Evolutionary conservation across 176 grass and related monocot species (phyloP).

Genomic region (Alloteropsis semialata): DNA sequence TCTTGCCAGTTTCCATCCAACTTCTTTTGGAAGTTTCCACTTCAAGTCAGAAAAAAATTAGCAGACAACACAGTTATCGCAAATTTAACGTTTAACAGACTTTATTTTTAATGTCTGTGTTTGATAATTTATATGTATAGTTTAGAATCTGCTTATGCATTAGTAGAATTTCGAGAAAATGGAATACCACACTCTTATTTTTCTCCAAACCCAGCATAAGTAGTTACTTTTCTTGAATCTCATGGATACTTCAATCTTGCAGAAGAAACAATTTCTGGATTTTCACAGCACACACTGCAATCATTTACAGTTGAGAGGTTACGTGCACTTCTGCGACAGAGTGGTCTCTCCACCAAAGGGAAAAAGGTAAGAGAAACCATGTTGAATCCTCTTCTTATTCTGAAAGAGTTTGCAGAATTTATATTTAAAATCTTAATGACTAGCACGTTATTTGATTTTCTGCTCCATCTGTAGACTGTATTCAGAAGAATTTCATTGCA

Average conservation of each 20-base stretch:
- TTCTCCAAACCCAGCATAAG: neutral
- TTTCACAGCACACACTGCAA: slow-evolving; percentile 67
- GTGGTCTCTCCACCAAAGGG: slow-evolving; percentile 69
- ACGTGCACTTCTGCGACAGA: slow-evolving; percentile 74
- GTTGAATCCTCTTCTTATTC: slow-evolving; percentile 13
- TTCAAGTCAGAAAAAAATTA: neutral
- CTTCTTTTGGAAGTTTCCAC: neutral
- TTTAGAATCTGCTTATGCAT: neutral
- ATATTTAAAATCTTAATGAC: neutral
- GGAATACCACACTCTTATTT: neutral
- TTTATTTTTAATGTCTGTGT: neutral
- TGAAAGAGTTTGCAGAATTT: neutral
- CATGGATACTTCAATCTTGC: slow-evolving; percentile 26
- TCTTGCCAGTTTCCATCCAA: neutral
- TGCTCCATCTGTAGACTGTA: neutral
- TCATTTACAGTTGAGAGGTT: slow-evolving; percentile 79
- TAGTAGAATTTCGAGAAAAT: slow-evolving; percentile 13
- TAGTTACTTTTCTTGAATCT: neutral
- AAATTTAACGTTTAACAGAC: neutral
- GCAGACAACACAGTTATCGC: neutral
- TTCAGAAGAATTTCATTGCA: neutral
- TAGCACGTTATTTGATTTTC: slow-evolving; percentile 14
- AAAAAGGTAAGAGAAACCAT: slow-evolving; percentile 66
- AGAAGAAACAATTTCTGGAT: slow-evolving; percentile 50
- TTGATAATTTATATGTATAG: neutral